phyloP scores from a whole-genome alignment of 495 filamentous ascomycete genomes.

The Saxophila tyrrhenica region DNA sequence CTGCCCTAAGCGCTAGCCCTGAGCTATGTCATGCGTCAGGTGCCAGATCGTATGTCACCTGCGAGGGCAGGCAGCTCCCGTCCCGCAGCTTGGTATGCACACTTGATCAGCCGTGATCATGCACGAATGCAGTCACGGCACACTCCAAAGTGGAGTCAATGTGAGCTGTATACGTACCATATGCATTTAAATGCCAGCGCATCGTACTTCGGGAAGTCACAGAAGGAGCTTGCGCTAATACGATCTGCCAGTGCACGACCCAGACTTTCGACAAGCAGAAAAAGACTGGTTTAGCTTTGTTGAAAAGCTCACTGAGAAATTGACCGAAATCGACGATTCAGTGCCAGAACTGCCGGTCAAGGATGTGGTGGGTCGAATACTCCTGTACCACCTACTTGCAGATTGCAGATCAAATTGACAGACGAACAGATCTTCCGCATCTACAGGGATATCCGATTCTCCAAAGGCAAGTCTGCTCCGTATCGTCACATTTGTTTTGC shows the following conservation, averaged over 20 bases:
- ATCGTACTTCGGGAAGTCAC: background rate
- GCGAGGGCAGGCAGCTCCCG: no score
- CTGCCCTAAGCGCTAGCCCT: no score
- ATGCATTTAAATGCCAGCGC: constrained; percentile 1
- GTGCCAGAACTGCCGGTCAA: constrained; percentile 73
- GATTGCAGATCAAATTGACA: background rate
- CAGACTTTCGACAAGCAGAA: constrained; percentile 61
- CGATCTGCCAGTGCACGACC: constrained; percentile 70
- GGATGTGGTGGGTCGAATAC: constrained; percentile 48
- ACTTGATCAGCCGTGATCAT: background rate
- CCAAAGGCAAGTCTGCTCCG: constrained; percentile 19
- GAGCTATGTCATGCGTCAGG: no score
- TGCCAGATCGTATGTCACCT: no score
- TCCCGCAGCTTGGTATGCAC: no score
- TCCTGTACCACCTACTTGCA: background rate
- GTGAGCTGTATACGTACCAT: background rate
- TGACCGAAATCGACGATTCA: constrained; percentile 60
- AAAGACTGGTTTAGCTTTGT: constrained; percentile 71
- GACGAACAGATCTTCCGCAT: constrained; percentile 59
- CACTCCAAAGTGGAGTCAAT: background rate
- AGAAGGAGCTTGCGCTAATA: background rate
- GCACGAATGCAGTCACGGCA: background rate
- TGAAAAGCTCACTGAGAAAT: constrained; percentile 54
- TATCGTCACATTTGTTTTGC: background rate
- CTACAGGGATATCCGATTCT: constrained; percentile 71